Conservation (phyloP, 2,329 filamentous ascomycete genomes). For the Cytospora mali region DNA sequence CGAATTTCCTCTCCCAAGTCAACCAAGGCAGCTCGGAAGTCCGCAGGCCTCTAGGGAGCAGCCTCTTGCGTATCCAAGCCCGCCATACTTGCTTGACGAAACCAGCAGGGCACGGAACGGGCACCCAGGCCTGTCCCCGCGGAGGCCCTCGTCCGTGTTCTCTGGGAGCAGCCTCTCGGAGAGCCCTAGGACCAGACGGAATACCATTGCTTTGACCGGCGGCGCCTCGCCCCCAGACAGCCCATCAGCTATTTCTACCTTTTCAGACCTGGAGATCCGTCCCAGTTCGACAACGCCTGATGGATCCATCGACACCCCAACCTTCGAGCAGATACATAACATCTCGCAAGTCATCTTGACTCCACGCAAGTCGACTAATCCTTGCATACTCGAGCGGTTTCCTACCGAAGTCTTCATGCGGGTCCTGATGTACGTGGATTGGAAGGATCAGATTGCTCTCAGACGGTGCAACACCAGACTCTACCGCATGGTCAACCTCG, state of each 20-base stretch:
- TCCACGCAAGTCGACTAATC: not conserved
- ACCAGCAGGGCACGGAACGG: not conserved
- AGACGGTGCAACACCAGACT: conserved; percentile 21
- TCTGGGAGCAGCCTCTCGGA: conserved; percentile 4
- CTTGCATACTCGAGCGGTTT: conserved; percentile 19
- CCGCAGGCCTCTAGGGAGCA: not conserved
- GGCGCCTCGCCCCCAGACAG: conserved; percentile 12
- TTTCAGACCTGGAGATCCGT: conserved; percentile 4
- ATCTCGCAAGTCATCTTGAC: conserved; percentile 8
- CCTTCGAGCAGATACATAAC: conserved; percentile 20
- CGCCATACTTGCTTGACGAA: conserved; percentile 2
- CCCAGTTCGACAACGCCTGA: not conserved
- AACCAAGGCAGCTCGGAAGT: not conserved
- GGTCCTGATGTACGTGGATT: conserved; percentile 24
- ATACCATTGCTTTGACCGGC: not conserved
- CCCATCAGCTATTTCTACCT: conserved; percentile 5
- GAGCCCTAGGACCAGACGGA: conserved; percentile 16
- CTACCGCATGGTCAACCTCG: conserved; percentile 17
- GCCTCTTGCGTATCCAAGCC: conserved; percentile 2
- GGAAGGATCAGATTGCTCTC: conserved; percentile 19
- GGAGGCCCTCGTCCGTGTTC: conserved; percentile 14
- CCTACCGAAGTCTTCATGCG: conserved; percentile 25
- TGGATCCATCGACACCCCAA: not conserved
- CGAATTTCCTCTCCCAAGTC: not conserved
- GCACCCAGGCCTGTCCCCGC: not conserved